These are phyloP conservation scores for Ammopiptanthus mongolicus DNA, from an alignment of 306 rosid genomes.

Conservation along the genomic window DNA sequence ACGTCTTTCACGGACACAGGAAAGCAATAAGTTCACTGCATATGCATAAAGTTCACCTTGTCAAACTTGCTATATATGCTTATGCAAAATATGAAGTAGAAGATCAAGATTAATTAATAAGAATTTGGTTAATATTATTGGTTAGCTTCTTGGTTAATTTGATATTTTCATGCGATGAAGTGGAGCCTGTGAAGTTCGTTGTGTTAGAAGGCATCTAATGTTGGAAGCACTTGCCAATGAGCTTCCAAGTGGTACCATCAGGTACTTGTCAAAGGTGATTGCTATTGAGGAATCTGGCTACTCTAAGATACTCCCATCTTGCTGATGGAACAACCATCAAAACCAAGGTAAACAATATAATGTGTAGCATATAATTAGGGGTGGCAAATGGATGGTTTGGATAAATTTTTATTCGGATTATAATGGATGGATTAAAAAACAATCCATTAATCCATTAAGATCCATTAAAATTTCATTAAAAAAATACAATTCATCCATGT, in stretches of 20 bases:
- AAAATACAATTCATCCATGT: no score
- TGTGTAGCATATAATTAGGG: no score
- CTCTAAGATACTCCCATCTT: slow-evolving; percentile 56
- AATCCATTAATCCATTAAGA: no score
- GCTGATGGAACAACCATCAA: slow-evolving; percentile 53
- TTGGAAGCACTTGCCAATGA: slow-evolving; percentile 60
- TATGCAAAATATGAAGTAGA: background rate
- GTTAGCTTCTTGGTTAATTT: background rate
- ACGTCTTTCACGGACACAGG: slow-evolving; percentile 22
- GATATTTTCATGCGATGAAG: slow-evolving; percentile 6
- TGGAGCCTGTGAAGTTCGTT: slow-evolving; percentile 42
- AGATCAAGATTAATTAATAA: background rate
- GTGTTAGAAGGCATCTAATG: slow-evolving; percentile 44
- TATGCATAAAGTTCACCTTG: no score
- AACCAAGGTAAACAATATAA: slow-evolving; percentile 42
- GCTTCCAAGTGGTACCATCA: slow-evolving; percentile 62
- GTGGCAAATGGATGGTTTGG: no score
- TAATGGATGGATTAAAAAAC: no score
- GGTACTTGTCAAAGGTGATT: slow-evolving; percentile 65
- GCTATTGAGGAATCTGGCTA: slow-evolving; percentile 55
- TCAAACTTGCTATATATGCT: background rate
- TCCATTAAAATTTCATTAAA: no score
- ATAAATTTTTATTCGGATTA: no score
- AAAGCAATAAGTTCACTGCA: slow-evolving; percentile 40
- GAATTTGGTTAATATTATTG: no score